Evolutionary conservation across 148 eudicot genomes (phyloP), one percentile per base, ranked within the genome.

Genomic region (Heliosperma pusillum): DNA sequence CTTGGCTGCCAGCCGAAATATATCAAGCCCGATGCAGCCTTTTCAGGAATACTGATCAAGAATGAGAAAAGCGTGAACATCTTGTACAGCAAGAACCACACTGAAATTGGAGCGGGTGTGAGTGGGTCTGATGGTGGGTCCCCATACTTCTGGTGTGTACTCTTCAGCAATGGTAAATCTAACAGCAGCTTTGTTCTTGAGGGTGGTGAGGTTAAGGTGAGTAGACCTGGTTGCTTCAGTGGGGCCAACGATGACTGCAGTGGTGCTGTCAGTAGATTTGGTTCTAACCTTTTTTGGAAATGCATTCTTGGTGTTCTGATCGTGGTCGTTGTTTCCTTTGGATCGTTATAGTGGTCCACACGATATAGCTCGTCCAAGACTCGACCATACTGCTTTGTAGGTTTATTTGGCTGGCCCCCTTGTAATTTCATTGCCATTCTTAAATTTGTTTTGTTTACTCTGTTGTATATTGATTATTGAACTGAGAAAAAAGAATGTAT

Each of bases 61-160:
- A 81, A 90, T 64, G 67, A 71, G 33, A 84, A 85, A 83, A 88
- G 94, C 84, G 62, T 95, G 83, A 87, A 80, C 60, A 90, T 95
- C 72, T 77, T 95, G 25, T 81, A 87, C 64, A 83, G 89, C 70
- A 85, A 84, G 80, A 95, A 92, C 77, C 97, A 95, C 80, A 86
- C 97, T 26, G 96, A 95, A 79, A 86, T 90, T 19, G 98, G 98
- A 47, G 97, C 97, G 10, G 97, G 89, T 4, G 96, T 88, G 26
- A 95, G 97, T 63, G 91, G 96, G 15, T 89, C 98, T 0, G 92
- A 79, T 65, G 91, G 93, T 3, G 96, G 96, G 27, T 75, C 80
- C 11, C 96, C 98, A 13, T 90, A 90, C 77, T 95, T 95, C 79
- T 95, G 97, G 97, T 95, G 98, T 33, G 85, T 95, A 66, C 78